A percentile compares a stretch with the other conserved stretches of the same genome.
These are phyloP conservation scores for Microdochium bolleyi DNA, from an alignment of 2,329 filamentous ascomycete genomes.

Conservation along the genomic window DNA sequence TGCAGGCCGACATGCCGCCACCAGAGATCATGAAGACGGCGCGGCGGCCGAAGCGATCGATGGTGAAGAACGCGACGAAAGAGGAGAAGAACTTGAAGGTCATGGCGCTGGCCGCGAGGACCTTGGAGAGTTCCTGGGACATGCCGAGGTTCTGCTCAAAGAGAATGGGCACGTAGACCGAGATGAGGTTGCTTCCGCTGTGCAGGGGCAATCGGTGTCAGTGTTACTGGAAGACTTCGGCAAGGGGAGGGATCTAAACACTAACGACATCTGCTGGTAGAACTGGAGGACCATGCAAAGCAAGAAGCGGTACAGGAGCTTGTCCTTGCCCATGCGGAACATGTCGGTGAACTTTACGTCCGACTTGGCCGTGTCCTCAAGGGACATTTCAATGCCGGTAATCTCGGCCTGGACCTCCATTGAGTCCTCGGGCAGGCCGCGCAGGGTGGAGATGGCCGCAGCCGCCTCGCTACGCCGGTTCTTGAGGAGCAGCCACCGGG, in stretches of 20 bases:
- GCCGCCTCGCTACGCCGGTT: constrained; percentile 18
- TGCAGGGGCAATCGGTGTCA: neutral
- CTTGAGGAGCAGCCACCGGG: constrained; percentile 25
- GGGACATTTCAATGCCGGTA: constrained; percentile 36
- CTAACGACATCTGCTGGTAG: constrained; percentile 36
- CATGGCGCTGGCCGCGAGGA: constrained; percentile 38
- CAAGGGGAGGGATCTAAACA: constrained; percentile 1
- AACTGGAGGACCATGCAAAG: constrained; percentile 42
- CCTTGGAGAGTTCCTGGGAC: constrained; percentile 24
- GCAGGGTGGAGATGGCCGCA: constrained; percentile 19
- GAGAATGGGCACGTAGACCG: constrained; percentile 33
- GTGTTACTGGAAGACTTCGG: constrained; percentile 4
- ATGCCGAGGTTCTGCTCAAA: constrained; percentile 32
- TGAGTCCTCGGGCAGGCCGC: constrained; percentile 11
- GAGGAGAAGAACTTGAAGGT: constrained; percentile 47
- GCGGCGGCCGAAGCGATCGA: constrained; percentile 41
- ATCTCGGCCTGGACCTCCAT: constrained; percentile 28
- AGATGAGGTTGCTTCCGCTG: constrained; percentile 37
- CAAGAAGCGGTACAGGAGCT: constrained; percentile 39
- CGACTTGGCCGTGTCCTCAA: constrained; percentile 30
- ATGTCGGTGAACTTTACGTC: constrained; percentile 31
- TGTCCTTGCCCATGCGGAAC: constrained; percentile 40
- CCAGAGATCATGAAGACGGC: constrained; percentile 44
- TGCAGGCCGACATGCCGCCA: constrained; percentile 43
- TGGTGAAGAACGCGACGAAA: constrained; percentile 39